A percentile compares a stretch with the other conserved stretches of the same genome.
These are phyloP conservation scores for Kwoniella sp. DNA, from an alignment of 768 basidiomycete species.

Conservation along the genomic window DNA sequence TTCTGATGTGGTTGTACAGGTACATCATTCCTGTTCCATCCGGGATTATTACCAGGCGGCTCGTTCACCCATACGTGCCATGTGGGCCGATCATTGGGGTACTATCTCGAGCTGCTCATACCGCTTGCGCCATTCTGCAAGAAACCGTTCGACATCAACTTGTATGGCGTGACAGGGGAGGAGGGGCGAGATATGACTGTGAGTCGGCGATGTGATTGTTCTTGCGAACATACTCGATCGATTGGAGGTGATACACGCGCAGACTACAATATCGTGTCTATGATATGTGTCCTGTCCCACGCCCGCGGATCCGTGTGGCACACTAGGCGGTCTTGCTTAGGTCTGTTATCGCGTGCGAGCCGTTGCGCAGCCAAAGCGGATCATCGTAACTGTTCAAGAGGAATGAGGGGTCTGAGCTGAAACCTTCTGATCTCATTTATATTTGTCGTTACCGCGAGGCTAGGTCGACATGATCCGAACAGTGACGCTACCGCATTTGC, in stretches of 20 bases:
- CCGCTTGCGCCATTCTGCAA: conserved; percentile 93
- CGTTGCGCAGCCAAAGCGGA: too few species aligned
- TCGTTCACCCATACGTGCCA: conserved; percentile 82
- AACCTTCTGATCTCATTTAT: not conserved
- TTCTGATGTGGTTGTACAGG: conserved; percentile 62
- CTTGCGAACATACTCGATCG: too few species aligned
- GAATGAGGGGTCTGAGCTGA: conserved; percentile 2
- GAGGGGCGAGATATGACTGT: conserved; percentile 84
- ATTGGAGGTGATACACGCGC: too few species aligned
- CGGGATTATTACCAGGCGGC: conserved; percentile 87
- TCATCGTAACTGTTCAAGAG: too few species aligned
- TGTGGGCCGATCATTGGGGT: conserved; percentile 83
- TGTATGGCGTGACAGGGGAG: conserved; percentile 90
- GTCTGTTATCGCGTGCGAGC: too few species aligned
- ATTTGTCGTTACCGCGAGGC: too few species aligned
- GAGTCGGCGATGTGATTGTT: conserved; percentile 36
- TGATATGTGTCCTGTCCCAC: too few species aligned
- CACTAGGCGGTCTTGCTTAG: too few species aligned
- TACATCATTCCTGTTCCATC: conserved; percentile 87
- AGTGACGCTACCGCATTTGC: conserved; percentile 85
- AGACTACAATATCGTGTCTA: too few species aligned
- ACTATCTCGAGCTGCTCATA: conserved; percentile 86
- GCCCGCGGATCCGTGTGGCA: too few species aligned
- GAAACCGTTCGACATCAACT: conserved; percentile 74
- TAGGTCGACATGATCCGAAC: conserved; percentile 87